Conservation (phyloP, 306 rosid species). For the Lathyrus aphaca region DNA sequence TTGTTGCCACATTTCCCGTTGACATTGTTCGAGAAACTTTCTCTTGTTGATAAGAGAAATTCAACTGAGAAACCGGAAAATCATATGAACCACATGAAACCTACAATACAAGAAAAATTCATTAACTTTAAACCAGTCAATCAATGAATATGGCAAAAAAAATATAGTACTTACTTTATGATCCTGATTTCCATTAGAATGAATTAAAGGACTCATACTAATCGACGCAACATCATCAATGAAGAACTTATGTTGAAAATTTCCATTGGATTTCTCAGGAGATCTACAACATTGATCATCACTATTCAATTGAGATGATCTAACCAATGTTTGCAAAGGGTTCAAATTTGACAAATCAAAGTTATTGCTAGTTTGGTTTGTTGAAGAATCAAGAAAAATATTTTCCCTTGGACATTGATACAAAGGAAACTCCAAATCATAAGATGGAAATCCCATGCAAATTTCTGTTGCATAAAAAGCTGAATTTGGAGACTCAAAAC, state of each 20-base stretch:
- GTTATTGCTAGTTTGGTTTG: slow-evolving; percentile 45
- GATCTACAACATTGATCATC: slow-evolving; percentile 41
- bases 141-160: background rate
- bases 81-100: slow-evolving; percentile 44
- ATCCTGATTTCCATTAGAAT: slow-evolving; percentile 53
- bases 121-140: background rate
- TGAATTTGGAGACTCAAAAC: slow-evolving; percentile 70
- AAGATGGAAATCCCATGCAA: slow-evolving; percentile 68
- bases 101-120: slow-evolving; percentile 37
- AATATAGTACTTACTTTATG: slow-evolving; percentile 45
- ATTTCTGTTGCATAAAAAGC: slow-evolving; percentile 73
- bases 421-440: slow-evolving; percentile 54
- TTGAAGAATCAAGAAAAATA: slow-evolving; percentile 44
- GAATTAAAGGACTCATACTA: slow-evolving; percentile 39
- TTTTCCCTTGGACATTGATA: slow-evolving; percentile 49
- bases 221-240: slow-evolving; percentile 40
- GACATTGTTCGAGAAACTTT: slow-evolving; percentile 52
- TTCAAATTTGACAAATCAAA: slow-evolving; percentile 53
- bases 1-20: slow-evolving; percentile 34
- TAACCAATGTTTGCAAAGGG: slow-evolving; percentile 57
- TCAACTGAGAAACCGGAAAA: slow-evolving; percentile 46
- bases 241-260: slow-evolving; percentile 46
- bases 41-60: slow-evolving; percentile 55
- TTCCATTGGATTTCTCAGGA: slow-evolving; percentile 39
- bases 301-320: slow-evolving; percentile 43